Evolutionary conservation across 192 early-diverging fungal species (phyloP), one percentile per base, ranked within the genome.

Genomic region (Gaertneriomyces sp.): DNA sequence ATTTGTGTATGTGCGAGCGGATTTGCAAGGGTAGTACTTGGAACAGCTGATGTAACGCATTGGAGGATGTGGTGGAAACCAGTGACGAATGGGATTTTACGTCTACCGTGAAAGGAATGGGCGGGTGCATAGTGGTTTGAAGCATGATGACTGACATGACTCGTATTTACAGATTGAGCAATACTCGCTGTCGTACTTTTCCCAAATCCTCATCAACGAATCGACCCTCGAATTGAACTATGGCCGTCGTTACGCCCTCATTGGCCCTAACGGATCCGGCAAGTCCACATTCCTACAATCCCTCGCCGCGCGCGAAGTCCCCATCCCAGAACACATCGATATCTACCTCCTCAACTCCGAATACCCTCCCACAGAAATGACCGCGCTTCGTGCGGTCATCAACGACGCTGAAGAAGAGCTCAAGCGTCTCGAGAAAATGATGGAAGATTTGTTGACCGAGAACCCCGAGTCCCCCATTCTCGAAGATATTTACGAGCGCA

Each of bases 201-300:
- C 94, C 40, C 92, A 96, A 76, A 87, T 90, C 67, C 86, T 99
- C 55, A 90, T 99, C 71, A 84, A 90, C 58, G 96, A 98, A 74
- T 87, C 94, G 44, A 88, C 86, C 45, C 87, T 99, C 53, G 95
- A 98, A 81, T 87, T 99, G 75, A 99, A 99, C 87, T 97, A 90
- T 79, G 97, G 97, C 68, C 89, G 95, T 77, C 85, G 97, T 62
- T 96, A 96, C 70, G 97, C 94, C 73, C 84, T 99, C 56, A 83
- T 99, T 58, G 95, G 94, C 43, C 80, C 89, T 58, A 98, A 99
- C 82, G 97, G 97, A 14, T 90, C 87, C 63, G 97, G 97, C 57
- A 94, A 96, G 76, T 93, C 92, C 10, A 98, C 97, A 41, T 96
- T 99, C 76, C 78, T 99, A 60, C 84, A 89, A 61, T 91, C 90